Evolutionary conservation across 148 eudicot genomes (phyloP).

Genomic region (Hydrangea macrophylla): DNA sequence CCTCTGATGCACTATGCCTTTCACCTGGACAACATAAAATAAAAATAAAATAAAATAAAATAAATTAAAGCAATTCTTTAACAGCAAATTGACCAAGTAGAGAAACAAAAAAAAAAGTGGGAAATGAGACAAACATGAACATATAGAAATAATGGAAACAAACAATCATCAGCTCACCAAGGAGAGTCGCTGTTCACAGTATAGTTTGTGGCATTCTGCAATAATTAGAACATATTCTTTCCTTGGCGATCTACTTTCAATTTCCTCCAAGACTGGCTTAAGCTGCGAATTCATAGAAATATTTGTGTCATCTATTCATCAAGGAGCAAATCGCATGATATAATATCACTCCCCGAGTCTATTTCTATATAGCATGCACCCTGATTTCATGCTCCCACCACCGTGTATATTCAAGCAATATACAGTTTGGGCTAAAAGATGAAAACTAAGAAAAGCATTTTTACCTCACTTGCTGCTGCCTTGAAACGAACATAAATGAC

Average conservation of each 20-base stretch:
- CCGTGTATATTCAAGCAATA: background rate
- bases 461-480: conserved; percentile 99
- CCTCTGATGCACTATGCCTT: conserved; percentile 86
- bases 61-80: background rate
- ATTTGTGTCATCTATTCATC: conserved; percentile 11
- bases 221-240: conserved; percentile 90
- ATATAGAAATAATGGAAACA: conserved; percentile 1
- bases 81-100: background rate
- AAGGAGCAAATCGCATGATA: background rate
- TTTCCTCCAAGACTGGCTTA: conserved; percentile 91
- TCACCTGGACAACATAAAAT: conserved; percentile 44
- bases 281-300: conserved; percentile 48
- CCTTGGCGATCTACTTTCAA: conserved; percentile 87
- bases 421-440: conserved; percentile 9
- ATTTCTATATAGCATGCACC: background rate
- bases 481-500: conserved; percentile 90
- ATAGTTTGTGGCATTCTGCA: conserved; percentile 90
- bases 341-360: background rate
- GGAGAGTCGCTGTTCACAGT: conserved; percentile 93
- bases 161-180: conserved; percentile 52
- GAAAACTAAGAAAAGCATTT: background rate
- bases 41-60: no score
- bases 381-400: background rate
- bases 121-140: background rate
- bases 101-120: conserved; percentile 1